Percentiles rank a stretch among this genome's conserved stretches.
phyloP scores from a whole-genome alignment of 345 rosid genomes.

The Pugionium cornutum region DNA sequence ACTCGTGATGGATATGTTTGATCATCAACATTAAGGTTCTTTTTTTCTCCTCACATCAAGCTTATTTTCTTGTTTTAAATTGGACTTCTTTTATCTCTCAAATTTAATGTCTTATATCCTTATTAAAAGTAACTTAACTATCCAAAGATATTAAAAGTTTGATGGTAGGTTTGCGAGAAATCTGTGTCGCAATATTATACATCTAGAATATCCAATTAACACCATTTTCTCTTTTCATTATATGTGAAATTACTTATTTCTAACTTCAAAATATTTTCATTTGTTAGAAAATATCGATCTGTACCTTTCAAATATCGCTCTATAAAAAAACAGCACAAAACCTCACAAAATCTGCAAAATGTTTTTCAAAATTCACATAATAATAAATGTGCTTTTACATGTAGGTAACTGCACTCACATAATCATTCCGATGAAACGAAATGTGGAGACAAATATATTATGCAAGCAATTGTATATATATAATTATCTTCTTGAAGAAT shows the following conservation, averaged over 20 bases:
- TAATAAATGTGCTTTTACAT: background rate
- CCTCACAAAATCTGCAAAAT: background rate
- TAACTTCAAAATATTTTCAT: background rate
- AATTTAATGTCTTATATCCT: background rate
- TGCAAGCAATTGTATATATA: too few species aligned
- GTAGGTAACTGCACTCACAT: slow-evolving; percentile 16
- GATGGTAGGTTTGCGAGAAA: slow-evolving; percentile 11
- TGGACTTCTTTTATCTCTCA: slow-evolving; percentile 12
- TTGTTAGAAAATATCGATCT: background rate
- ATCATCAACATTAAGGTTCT: slow-evolving; percentile 34
- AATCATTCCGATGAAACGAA: slow-evolving; percentile 30
- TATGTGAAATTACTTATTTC: background rate
- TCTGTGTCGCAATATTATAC: background rate
- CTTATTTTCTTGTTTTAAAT: slow-evolving; percentile 13
- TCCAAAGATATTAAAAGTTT: slow-evolving; percentile 17
- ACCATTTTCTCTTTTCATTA: background rate
- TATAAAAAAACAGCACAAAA: background rate
- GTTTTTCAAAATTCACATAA: background rate
- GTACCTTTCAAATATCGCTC: too few species aligned
- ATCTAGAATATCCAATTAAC: background rate
- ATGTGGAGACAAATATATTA: background rate
- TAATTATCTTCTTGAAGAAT: too few species aligned
- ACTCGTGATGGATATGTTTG: slow-evolving; percentile 65
- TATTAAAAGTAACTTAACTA: background rate
- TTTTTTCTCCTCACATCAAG: slow-evolving; percentile 16